A percentile compares a stretch with the other conserved stretches of the same genome.
phyloP scores from a whole-genome alignment of 208 protist genomes.

The Leishmania gerbilli region DNA sequence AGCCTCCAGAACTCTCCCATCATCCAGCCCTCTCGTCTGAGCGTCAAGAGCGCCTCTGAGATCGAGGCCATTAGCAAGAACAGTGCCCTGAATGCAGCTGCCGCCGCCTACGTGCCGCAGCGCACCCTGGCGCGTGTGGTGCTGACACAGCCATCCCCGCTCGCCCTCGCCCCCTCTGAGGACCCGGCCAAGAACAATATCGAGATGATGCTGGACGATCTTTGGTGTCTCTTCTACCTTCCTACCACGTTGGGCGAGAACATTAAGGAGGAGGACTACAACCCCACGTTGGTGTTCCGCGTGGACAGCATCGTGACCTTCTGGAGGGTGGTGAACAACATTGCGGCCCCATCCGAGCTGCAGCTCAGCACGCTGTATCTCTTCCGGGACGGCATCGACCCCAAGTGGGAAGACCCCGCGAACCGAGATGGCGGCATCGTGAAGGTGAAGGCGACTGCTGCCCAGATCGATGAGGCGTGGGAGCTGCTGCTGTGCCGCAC shows the following conservation, averaged over 20 bases:
- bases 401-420: slow-evolving; percentile 94
- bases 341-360: slow-evolving; percentile 80
- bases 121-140: slow-evolving; percentile 69
- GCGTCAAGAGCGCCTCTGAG: slow-evolving; percentile 55
- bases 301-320: slow-evolving; percentile 85
- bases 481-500: slow-evolving; percentile 77
- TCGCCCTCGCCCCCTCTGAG: slow-evolving; percentile 51
- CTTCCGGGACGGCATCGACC: slow-evolving; percentile 95
- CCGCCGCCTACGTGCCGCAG: slow-evolving; percentile 60
- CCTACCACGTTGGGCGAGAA: slow-evolving; percentile 49
- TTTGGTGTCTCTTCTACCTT: slow-evolving; percentile 87
- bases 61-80: slow-evolving; percentile 61
- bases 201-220: slow-evolving; percentile 70
- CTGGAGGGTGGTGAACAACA: slow-evolving; percentile 94
- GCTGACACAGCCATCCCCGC: slow-evolving; percentile 60
- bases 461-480: slow-evolving; percentile 77
- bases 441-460: slow-evolving; percentile 47
- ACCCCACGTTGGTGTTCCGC: slow-evolving; percentile 80
- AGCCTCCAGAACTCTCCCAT: slow-evolving; percentile 27
- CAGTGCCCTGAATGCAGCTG: slow-evolving; percentile 55
- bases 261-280: slow-evolving; percentile 78
- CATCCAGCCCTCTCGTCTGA: slow-evolving; percentile 29
- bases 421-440: slow-evolving; percentile 92
- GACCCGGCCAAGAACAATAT: slow-evolving; percentile 42
- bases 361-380: slow-evolving; percentile 91